Base-by-base conservation (phyloP, 371 early-diverging fungal species). In the Lichtheimia ramosa region DNA sequence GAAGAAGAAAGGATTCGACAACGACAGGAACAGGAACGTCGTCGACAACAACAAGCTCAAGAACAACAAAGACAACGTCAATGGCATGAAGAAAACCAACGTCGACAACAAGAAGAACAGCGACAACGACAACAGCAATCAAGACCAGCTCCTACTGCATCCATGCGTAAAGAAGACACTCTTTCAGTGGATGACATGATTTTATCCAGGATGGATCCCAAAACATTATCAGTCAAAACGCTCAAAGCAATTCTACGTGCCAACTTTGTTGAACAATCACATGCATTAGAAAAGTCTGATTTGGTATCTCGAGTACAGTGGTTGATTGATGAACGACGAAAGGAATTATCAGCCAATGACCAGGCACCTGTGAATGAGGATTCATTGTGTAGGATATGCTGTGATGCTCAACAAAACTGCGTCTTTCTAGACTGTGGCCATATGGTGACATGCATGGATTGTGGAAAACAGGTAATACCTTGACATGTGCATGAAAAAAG, bases 371-470 rank as follows among this genome's bases (percentile, higher is more conserved):
- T 28, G 7, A 52, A 59, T 6, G 83, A 86, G 15, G 82, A 83
- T 40, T 54, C 59, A 1, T 50, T 82, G 20, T 87, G 87, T 59
- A 67, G 79, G 40, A 80, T 87, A 16, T 87, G 88, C 63, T 82
- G 73, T 60, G 84, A 84, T 63, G 75, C 76, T n/a, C 72, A 74
- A 25, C 79, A 83, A 48, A 85, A 87, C 49, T 84, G 85, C 64
- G 85, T 87, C 10, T 76, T 84, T 62, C 61, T 87, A 34, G 68
- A 77, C 24, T 75, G 77, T 64, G 85, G 87, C 18, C 88, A 87
- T 72, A 78, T 85, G 77, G 81, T 74, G 6, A 71, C 84, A 23
- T 84, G 87, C 61, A 79, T 81, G 78, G 82, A 82, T 15, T 87
- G 88, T 55, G 88, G 79, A 5, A 76, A 82, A 55, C 69, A 74